Evolutionary conservation across 2,329 filamentous ascomycete species (phyloP).

Genomic region (Beauveria bassiana): DNA sequence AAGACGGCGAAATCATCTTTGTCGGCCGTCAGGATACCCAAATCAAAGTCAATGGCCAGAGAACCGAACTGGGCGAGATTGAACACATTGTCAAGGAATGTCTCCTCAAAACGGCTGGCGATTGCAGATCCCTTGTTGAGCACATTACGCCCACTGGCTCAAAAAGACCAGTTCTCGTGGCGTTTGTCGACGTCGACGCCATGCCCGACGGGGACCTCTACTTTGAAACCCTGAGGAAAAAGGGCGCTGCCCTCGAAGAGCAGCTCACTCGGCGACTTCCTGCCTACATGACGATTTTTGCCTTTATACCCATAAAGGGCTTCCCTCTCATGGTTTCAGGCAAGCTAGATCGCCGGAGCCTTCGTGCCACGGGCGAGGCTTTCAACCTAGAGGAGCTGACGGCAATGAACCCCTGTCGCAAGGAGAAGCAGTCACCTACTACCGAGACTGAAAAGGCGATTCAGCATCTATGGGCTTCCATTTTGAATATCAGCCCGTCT

Average conservation of each 20-base stretch:
- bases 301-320: slow-evolving; percentile 30
- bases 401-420: slow-evolving; percentile 16
- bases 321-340: slow-evolving; percentile 36
- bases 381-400: slow-evolving; percentile 30
- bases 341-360: slow-evolving; percentile 36
- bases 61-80: slow-evolving; percentile 45
- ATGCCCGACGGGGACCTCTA: slow-evolving; percentile 4
- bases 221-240: slow-evolving; percentile 18
- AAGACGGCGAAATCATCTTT: slow-evolving; percentile 31
- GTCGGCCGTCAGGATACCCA: slow-evolving; percentile 53
- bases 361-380: slow-evolving; percentile 30
- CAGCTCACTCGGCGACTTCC: background rate
- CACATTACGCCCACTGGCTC: slow-evolving; percentile 36
- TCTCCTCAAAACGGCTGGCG: slow-evolving; percentile 29
- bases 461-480: slow-evolving; percentile 27
- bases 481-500: slow-evolving; percentile 27
- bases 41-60: slow-evolving; percentile 53
- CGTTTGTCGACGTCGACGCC: slow-evolving; percentile 23
- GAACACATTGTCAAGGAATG: slow-evolving; percentile 35
- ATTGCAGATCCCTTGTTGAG: slow-evolving; percentile 34
- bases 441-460: slow-evolving; percentile 29
- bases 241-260: slow-evolving; percentile 13
- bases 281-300: slow-evolving; percentile 33
- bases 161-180: slow-evolving; percentile 33
- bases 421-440: slow-evolving; percentile 23